These are phyloP conservation scores for Arthrobotrys pseudoclavata DNA, from an alignment of 2,329 filamentous ascomycete species.

Conservation along the genomic window DNA sequence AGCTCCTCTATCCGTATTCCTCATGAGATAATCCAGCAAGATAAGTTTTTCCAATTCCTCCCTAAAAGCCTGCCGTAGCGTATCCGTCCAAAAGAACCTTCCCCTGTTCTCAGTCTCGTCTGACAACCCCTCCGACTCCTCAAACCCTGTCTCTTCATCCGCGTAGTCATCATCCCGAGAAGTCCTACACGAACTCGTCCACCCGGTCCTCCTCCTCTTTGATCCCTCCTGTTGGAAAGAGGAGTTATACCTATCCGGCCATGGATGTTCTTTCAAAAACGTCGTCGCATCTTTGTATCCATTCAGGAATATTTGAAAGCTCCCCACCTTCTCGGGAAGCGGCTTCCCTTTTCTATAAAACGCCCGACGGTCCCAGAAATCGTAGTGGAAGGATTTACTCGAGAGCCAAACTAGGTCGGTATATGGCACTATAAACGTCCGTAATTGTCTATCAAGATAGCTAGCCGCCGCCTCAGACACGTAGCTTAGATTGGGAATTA, in stretches of 20 bases:
- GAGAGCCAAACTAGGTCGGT: slow-evolving; percentile 94
- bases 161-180: slow-evolving; percentile 68
- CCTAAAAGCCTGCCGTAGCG: slow-evolving; percentile 88
- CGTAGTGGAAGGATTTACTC: slow-evolving; percentile 97
- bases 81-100: slow-evolving; percentile 85
- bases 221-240: slow-evolving; percentile 78
- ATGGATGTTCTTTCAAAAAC: slow-evolving; percentile 93
- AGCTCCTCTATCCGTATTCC: slow-evolving; percentile 94
- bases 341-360: slow-evolving; percentile 89
- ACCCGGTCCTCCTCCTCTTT: slow-evolving; percentile 68
- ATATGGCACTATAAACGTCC: slow-evolving; percentile 93
- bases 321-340: slow-evolving; percentile 89
- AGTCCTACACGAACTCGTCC: slow-evolving; percentile 65
- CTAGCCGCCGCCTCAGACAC: slow-evolving; percentile 98
- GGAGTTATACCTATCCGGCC: slow-evolving; percentile 86
- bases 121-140: slow-evolving; percentile 65
- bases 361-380: slow-evolving; percentile 93
- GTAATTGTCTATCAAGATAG: slow-evolving; percentile 88
- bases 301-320: slow-evolving; percentile 97
- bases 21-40: slow-evolving; percentile 98
- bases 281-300: slow-evolving; percentile 97
- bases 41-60: slow-evolving; percentile 97
- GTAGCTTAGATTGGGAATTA: slow-evolving; percentile 97
- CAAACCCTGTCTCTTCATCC: slow-evolving; percentile 66
- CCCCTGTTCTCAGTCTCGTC: slow-evolving; percentile 68